Conservation (phyloP, 2,329 filamentous ascomycete species). For the Arthrocladium fulminans region DNA sequence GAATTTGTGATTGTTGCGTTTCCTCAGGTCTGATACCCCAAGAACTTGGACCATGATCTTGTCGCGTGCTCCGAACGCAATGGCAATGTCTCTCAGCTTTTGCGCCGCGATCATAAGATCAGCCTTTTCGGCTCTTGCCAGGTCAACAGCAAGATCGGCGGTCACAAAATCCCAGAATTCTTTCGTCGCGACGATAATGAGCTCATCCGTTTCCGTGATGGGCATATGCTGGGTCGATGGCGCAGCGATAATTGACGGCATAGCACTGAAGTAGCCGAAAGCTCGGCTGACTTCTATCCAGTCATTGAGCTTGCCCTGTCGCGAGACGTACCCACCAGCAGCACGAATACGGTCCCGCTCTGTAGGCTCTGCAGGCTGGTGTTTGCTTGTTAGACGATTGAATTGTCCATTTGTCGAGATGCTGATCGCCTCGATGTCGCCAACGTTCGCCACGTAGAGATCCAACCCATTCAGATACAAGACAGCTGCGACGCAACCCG, state of each 20-base stretch:
- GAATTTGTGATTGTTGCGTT: conserved; percentile 65
- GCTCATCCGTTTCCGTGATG: conserved; percentile 82
- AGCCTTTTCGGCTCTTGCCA: conserved; percentile 73
- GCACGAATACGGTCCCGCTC: conserved; percentile 87
- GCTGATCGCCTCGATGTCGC: conserved; percentile 89
- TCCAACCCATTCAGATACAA: conserved; percentile 84
- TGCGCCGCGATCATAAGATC: conserved; percentile 94
- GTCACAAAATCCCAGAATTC: conserved; percentile 94
- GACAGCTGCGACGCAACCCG: conserved; percentile 85
- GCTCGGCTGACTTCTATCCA: conserved; percentile 82
- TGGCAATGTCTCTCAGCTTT: conserved; percentile 86
- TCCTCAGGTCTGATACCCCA: conserved; percentile 81
- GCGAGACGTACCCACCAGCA: conserved; percentile 89
- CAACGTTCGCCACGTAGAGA: conserved; percentile 88
- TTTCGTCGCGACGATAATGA: conserved; percentile 79
- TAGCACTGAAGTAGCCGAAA: conserved; percentile 88
- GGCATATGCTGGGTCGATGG: conserved; percentile 72
- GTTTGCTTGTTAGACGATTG: conserved; percentile 77
- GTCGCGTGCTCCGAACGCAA: conserved; percentile 84
- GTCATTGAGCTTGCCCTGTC: conserved; percentile 90
- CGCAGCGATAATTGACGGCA: conserved; percentile 86
- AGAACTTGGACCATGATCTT: conserved; percentile 99
- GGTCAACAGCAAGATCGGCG: conserved; percentile 82
- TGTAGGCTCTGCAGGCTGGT: conserved; percentile 77
- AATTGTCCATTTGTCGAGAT: conserved; percentile 81